Conservation (phyloP, 352 stramenopile species). For the Blastocystis sp. region DNA sequence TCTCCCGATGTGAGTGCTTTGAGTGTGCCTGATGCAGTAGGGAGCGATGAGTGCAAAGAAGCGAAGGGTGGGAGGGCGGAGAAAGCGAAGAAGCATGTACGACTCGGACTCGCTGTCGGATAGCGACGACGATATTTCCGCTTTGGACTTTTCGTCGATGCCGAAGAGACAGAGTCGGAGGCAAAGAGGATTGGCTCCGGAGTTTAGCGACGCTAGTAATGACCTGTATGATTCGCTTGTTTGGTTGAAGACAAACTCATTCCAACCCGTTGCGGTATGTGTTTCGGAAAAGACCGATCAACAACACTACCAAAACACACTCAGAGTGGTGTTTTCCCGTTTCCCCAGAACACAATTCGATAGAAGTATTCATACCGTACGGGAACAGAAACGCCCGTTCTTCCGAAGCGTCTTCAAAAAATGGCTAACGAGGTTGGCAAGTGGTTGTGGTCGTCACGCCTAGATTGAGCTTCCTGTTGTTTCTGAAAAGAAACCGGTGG, state of each 20-base stretch:
- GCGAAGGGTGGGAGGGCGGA: neutral
- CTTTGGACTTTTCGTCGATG: slow-evolving; percentile 33
- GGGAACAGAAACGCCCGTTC: no score
- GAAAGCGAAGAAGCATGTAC: neutral
- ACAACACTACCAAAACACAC: no score
- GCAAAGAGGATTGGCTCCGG: slow-evolving; percentile 40
- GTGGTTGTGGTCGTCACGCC: no score
- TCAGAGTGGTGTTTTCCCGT: no score
- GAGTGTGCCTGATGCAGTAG: neutral
- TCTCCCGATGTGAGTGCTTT: slow-evolving; percentile 2
- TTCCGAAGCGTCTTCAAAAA: no score
- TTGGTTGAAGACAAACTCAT: neutral
- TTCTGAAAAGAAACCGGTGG: no score
- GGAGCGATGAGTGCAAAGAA: neutral
- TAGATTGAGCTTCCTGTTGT: no score
- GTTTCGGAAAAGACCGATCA: no score
- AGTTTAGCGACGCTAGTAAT: neutral
- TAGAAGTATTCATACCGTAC: no score
- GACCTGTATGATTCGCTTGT: slow-evolving; percentile 10
- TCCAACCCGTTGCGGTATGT: no score
- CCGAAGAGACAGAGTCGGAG: slow-evolving; percentile 36
- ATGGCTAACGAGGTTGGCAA: no score
- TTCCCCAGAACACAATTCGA: no score
- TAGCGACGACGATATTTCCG: neutral
- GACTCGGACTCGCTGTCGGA: neutral